These are phyloP conservation scores for Basipetospora sp. DNA, from an alignment of 2,329 filamentous ascomycete species.

Conservation along the genomic window DNA sequence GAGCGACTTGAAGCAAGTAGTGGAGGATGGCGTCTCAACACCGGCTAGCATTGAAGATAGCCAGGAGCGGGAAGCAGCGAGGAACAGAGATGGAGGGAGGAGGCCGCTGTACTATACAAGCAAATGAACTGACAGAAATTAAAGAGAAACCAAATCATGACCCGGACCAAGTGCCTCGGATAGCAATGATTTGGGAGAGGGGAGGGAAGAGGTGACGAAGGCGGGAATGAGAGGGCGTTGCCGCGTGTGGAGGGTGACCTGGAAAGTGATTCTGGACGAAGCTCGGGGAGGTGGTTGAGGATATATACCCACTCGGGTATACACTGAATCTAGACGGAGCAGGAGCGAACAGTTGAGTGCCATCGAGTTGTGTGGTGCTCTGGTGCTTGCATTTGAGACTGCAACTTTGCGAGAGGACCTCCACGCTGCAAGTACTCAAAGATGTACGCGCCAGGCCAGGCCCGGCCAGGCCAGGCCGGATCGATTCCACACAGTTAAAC, in stretches of 20 bases:
- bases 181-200: conserved; percentile 17
- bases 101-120: conserved; percentile 11
- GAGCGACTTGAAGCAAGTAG: conserved; percentile 11
- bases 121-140: conserved; percentile 2
- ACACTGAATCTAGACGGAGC: background rate
- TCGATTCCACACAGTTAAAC: no score
- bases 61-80: conserved; percentile 2
- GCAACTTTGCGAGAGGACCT: background rate
- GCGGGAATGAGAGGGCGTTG: conserved; percentile 3
- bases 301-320: conserved; percentile 28
- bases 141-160: conserved; percentile 29
- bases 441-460: no score
- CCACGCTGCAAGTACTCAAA: no score
- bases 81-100: conserved; percentile 11
- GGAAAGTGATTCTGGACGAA: conserved; percentile 2
- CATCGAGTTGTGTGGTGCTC: background rate
- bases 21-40: conserved; percentile 12
- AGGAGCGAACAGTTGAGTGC: background rate
- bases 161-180: conserved; percentile 20
- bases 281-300: conserved; percentile 26
- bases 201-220: conserved; percentile 11
- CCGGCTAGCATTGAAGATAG: background rate
- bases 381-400: conserved; percentile 4
- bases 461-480: no score
- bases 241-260: background rate